Percentiles rank a stretch among this genome's conserved stretches.
Evolutionary conservation across 306 rosid genomes (phyloP).

Genomic region (Notholithocarpus densiflorus): DNA sequence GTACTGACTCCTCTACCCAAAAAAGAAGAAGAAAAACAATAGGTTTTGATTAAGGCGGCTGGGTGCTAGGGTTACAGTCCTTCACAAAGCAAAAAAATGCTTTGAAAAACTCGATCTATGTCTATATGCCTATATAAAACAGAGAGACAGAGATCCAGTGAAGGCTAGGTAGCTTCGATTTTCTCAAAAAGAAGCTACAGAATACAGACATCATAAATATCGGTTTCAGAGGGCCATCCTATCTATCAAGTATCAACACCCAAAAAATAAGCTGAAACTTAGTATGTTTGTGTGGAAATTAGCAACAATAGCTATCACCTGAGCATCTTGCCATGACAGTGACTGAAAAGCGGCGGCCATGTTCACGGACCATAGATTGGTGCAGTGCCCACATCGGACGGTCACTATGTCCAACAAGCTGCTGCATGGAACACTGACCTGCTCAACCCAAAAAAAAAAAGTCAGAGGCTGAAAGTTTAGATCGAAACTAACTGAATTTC

Average conservation of each 20-base stretch:
- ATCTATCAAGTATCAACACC: conserved; percentile 12
- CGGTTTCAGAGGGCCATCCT: conserved; percentile 14
- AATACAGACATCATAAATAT: conserved; percentile 22
- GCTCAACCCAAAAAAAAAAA: not conserved
- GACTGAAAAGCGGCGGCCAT: conserved; percentile 99
- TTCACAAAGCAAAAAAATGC: conserved; percentile 22
- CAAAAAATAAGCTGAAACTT: conserved; percentile 31
- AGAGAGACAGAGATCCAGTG: conserved; percentile 1
- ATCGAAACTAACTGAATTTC: not conserved
- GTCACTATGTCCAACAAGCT: conserved; percentile 90
- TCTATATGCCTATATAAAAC: too few relatives aligned
- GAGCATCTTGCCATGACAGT: conserved; percentile 85
- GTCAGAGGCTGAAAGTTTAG: not conserved
- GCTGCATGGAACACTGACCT: conserved; percentile 99
- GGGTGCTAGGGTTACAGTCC: conserved; percentile 48
- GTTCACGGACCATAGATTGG: conserved; percentile 98
- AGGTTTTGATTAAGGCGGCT: conserved; percentile 66
- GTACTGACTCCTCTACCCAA: conserved; percentile 25
- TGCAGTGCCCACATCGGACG: conserved; percentile 99
- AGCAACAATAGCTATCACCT: conserved; percentile 31
- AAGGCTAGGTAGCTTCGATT: conserved; percentile 28
- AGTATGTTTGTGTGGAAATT: not conserved
- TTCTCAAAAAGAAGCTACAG: conserved; percentile 32
- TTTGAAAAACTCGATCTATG: conserved; percentile 30
- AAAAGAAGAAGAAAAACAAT: conserved; percentile 1